Conservation (phyloP, 805 yeast species). For the Cyberlindnera japonica region DNA sequence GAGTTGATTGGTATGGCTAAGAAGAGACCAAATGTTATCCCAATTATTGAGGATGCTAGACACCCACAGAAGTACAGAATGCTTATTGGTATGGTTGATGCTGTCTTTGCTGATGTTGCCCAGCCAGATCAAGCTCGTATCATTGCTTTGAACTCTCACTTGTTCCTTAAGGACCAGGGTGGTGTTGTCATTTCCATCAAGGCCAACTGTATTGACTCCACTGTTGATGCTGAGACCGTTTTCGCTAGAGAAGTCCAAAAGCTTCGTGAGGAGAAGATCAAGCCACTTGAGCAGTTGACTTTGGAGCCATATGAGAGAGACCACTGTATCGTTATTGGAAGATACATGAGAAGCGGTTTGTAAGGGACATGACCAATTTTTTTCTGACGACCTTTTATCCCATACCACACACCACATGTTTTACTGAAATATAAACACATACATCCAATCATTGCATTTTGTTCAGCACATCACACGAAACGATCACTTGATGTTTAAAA, state of each 20-base stretch:
- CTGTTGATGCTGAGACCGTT: conserved; percentile 98
- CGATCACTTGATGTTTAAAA: conserved; percentile 12
- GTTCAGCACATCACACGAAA: conserved; percentile 1
- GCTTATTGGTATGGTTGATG: conserved; percentile 98
- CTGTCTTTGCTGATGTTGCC: conserved; percentile 98
- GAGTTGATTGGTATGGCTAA: conserved; percentile 99
- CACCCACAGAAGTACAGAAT: conserved; percentile 99
- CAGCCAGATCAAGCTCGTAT: conserved; percentile 99
- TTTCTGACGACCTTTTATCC: background rate
- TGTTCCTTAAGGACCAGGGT: conserved; percentile 97
- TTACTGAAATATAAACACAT: too few relatives aligned
- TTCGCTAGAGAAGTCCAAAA: conserved; percentile 99
- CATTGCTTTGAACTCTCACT: conserved; percentile 95
- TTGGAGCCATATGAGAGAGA: conserved; percentile 99
- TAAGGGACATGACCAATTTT: conserved; percentile 19
- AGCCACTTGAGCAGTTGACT: conserved; percentile 97
- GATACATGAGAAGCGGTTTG: conserved; percentile 86
- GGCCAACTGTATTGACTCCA: conserved; percentile 99
- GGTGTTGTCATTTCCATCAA: conserved; percentile 98
- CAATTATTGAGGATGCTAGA: conserved; percentile 99
- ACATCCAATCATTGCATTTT: background rate
- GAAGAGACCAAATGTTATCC: conserved; percentile 99
- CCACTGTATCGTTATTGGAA: conserved; percentile 98
- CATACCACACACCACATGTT: conserved; percentile 1
- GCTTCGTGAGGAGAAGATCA: conserved; percentile 97